Conservation (phyloP, 2,329 filamentous ascomycete genomes). For the Phaeosphaeriaceae sp. region DNA sequence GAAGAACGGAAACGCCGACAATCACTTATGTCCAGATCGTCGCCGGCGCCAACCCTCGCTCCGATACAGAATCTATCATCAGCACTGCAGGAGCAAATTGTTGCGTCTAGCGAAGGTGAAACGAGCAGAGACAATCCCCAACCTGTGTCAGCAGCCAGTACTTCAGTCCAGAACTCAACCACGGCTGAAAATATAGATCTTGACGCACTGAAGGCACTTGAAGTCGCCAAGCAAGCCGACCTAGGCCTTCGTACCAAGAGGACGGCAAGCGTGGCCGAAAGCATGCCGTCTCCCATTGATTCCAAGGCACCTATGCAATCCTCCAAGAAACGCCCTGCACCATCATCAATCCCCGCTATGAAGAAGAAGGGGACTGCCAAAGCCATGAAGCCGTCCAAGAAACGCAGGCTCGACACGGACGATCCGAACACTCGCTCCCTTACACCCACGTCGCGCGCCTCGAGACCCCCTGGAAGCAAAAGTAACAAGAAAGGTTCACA, state of each 20-base stretch:
- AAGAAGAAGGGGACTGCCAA: constrained; percentile 57
- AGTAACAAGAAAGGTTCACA: constrained; percentile 48
- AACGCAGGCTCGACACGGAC: constrained; percentile 51
- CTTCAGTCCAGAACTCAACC: constrained; percentile 21
- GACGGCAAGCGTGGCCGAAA: constrained; percentile 46
- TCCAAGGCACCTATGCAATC: constrained; percentile 35
- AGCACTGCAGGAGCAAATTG: constrained; percentile 27
- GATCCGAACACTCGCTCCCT: constrained; percentile 41
- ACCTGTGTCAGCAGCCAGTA: not conserved
- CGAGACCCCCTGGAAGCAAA: constrained; percentile 37
- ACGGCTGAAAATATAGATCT: constrained; percentile 38
- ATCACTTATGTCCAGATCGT: constrained; percentile 40
- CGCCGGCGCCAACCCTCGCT: constrained; percentile 46
- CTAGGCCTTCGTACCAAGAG: constrained; percentile 49
- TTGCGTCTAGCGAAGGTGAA: constrained; percentile 16
- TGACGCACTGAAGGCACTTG: constrained; percentile 52
- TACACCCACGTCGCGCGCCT: constrained; percentile 50
- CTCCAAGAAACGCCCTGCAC: constrained; percentile 55
- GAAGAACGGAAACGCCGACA: constrained; percentile 50
- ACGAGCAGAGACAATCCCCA: constrained; percentile 30
- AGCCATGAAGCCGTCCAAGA: constrained; percentile 56
- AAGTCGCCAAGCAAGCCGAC: constrained; percentile 54
- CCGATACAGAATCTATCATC: constrained; percentile 47
- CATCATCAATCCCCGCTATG: constrained; percentile 36
- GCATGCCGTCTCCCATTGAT: constrained; percentile 50